Conservation (phyloP, 2,329 filamentous ascomycete genomes). For the Hypoxylon sp. region DNA sequence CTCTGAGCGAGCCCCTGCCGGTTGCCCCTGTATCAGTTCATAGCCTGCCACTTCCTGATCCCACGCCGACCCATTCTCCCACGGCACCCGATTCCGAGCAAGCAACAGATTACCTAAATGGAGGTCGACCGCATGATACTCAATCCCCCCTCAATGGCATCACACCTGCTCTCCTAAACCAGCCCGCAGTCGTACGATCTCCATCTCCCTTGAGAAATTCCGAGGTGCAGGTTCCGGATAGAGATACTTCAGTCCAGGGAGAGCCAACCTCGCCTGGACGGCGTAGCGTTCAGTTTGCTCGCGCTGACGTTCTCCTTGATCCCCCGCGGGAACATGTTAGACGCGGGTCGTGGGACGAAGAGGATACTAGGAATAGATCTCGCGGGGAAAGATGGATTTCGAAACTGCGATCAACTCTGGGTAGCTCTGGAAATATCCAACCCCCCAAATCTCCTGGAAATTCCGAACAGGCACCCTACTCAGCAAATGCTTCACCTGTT, state of each 20-base stretch:
- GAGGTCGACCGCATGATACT: constrained; percentile 54
- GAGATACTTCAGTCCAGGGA: constrained; percentile 44
- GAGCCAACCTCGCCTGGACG: constrained; percentile 62
- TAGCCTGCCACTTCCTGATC: constrained; percentile 47
- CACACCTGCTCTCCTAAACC: constrained; percentile 38
- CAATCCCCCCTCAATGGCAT: constrained; percentile 48
- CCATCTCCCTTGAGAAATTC: constrained; percentile 44
- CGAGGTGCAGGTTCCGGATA: constrained; percentile 31
- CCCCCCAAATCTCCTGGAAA: constrained; percentile 60
- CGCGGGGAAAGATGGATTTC: constrained; percentile 79
- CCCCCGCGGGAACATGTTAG: constrained; percentile 68
- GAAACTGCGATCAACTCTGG: constrained; percentile 79
- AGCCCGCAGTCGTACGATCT: constrained; percentile 40
- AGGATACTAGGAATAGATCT: constrained; percentile 71
- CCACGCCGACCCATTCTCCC: constrained; percentile 44
- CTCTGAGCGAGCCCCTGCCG: constrained; percentile 50
- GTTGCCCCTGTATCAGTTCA: constrained; percentile 40
- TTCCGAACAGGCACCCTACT: constrained; percentile 56
- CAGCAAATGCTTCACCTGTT: constrained; percentile 65
- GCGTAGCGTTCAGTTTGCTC: constrained; percentile 83
- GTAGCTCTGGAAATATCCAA: constrained; percentile 67
- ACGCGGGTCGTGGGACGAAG: constrained; percentile 77
- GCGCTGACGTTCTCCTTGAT: constrained; percentile 66
- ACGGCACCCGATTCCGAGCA: constrained; percentile 38
- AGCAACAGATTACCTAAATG: constrained; percentile 59